Conservation (phyloP, 2,329 filamentous ascomycete species). For the Elsinoe australis region DNA sequence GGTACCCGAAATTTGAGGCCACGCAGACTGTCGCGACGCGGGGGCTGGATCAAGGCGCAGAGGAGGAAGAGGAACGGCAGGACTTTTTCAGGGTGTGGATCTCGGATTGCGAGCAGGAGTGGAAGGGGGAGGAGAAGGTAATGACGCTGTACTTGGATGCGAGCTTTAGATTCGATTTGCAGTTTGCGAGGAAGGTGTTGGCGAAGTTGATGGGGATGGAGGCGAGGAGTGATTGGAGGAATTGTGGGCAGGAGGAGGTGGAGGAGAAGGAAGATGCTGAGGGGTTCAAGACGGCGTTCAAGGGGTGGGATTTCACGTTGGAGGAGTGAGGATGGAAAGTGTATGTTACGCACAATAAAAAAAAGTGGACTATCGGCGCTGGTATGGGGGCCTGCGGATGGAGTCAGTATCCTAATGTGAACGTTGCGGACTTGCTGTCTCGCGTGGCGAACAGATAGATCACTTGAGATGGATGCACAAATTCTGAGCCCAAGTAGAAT, state of each 20-base stretch:
- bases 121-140: slow-evolving; percentile 53
- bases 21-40: slow-evolving; percentile 1
- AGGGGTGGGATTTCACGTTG: slow-evolving; percentile 75
- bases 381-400: no score
- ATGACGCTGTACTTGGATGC: slow-evolving; percentile 67
- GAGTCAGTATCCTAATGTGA: neutral
- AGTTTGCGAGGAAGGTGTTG: slow-evolving; percentile 80
- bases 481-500: no score
- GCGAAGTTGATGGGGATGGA: slow-evolving; percentile 81
- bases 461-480: no score
- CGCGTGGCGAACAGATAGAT: no score
- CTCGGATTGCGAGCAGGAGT: slow-evolving; percentile 30
- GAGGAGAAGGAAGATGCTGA: slow-evolving; percentile 75
- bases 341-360: no score
- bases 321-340: slow-evolving; percentile 19
- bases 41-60: slow-evolving; percentile 19
- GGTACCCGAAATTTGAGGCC: slow-evolving; percentile 47
- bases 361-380: no score
- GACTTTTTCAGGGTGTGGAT: slow-evolving; percentile 33
- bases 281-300: slow-evolving; percentile 73
- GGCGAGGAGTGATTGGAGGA: slow-evolving; percentile 71
- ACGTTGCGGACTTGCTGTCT: no score
- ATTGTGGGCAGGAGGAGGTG: slow-evolving; percentile 66
- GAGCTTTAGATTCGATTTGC: slow-evolving; percentile 73
- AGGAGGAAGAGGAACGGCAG: slow-evolving; percentile 29